A percentile compares a stretch with the other conserved stretches of the same genome.
These are phyloP conservation scores for Colletotrichum orchidophilum DNA, from an alignment of 2,329 filamentous ascomycete genomes.

Conservation along the genomic window DNA sequence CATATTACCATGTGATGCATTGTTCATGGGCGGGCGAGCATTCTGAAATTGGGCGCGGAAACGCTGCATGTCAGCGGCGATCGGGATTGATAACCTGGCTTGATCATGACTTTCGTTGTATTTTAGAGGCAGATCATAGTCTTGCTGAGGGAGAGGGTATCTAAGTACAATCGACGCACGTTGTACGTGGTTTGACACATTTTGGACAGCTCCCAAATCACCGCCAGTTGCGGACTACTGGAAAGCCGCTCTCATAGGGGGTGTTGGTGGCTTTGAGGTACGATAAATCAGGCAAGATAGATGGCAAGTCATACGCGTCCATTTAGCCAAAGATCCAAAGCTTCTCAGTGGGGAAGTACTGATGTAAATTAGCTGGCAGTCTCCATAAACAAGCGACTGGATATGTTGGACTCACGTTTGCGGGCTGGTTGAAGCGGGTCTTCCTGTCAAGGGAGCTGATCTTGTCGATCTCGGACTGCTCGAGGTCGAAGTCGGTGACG, in stretches of 20 bases:
- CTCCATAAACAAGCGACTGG: background rate
- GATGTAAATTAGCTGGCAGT: conserved; percentile 4
- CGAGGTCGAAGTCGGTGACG: conserved; percentile 72
- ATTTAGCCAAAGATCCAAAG: conserved; percentile 67
- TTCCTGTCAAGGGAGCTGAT: conserved; percentile 73
- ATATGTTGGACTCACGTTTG: conserved; percentile 64
- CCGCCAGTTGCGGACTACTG: conserved; percentile 1
- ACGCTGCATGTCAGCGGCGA: background rate
- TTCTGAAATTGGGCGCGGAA: conserved; percentile 5
- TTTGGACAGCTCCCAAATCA: conserved; percentile 10
- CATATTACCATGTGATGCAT: background rate
- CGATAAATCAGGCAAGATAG: background rate
- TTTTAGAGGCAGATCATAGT: conserved; percentile 31
- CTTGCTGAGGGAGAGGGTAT: conserved; percentile 22
- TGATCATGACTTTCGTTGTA: conserved; percentile 28
- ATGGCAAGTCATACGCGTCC: conserved; percentile 2
- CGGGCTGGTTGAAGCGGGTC: conserved; percentile 81
- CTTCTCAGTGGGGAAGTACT: conserved; percentile 66
- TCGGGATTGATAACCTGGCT: conserved; percentile 1
- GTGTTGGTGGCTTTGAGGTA: conserved; percentile 4
- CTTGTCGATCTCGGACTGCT: conserved; percentile 70
- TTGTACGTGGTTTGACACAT: conserved; percentile 7
- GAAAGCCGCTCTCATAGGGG: background rate
- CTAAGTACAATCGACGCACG: conserved; percentile 26
- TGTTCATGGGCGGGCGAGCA: conserved; percentile 10